Base-by-base conservation (phyloP, 441 rosid genomes). In the Croton setiger region DNA sequence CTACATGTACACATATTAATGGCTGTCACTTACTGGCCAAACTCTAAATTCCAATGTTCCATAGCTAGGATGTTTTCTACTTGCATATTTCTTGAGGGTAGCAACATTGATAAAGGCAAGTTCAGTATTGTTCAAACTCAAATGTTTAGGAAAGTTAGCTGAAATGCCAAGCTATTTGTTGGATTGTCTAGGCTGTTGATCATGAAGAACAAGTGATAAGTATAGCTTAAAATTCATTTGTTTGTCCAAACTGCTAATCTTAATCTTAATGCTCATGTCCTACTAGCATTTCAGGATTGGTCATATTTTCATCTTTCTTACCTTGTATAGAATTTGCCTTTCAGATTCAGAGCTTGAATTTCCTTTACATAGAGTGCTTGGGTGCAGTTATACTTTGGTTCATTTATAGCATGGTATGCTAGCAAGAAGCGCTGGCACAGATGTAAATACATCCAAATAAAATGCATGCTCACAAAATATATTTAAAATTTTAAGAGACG, bases 101-200 rank as follows among this genome's bases (percentile, higher is more conserved):
- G 21, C 60, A 20, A 66, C 39, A 12, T 55, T 51, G n/a, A n/a
- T n/a, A n/a, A 27, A 65, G 45, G 13, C 23, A 58, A 37, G 5
- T 68, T 17, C 43, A 37, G 21, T 47, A 33, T 59, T 20, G 27
- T 39, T 21, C 47, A 36, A 59, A 8, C 48, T 41, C n/a, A 56
- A 56, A 49, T 43, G 9, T 55, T 67, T 55, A 43, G 63, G 60
- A 55, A 67, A 15, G 21, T 57, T 47, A 36, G 66, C 49, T 60
- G 48, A 21, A 60, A 47, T 7, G 14, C 60, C 6, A 12, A 60
- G 53, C 33, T 20, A 21, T 43, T 58, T 9, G 56, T 59, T 47
- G 35, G 35, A 33, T 31, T 55, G 0, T 18, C 63, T 43, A 27
- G 71, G 64, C 20, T 68, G 35, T 45, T 68, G 35, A 51, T 49